phyloP scores from a whole-genome alignment of 192 early-diverging fungal genomes.

The Coemansia sp. region DNA sequence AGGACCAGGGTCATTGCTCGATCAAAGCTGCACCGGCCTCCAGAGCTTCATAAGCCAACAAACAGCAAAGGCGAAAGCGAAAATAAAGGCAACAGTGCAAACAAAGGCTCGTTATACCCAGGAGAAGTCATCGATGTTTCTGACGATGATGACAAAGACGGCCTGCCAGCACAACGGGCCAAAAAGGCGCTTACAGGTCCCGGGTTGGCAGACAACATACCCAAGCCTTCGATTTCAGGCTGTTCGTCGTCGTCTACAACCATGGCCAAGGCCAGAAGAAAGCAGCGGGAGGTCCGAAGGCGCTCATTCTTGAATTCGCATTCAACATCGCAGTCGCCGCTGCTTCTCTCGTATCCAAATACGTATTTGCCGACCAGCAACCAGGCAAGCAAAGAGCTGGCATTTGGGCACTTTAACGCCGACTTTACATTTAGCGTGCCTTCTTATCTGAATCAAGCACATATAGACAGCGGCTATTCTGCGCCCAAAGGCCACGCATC shows the following conservation, averaged over 20 bases:
- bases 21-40: neutral
- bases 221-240: neutral
- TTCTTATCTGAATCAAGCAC: neutral
- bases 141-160: neutral
- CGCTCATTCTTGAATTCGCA: neutral
- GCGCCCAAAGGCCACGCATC: neutral
- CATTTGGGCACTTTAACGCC: neutral
- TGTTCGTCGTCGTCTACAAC: neutral
- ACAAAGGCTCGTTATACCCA: neutral
- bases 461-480: neutral
- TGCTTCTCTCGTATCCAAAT: neutral
- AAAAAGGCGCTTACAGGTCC: neutral
- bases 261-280: neutral
- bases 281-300: neutral
- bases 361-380: neutral
- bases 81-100: neutral
- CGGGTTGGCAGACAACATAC: neutral
- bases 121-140: neutral
- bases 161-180: neutral
- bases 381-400: neutral
- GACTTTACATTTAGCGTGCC: slow-evolving; percentile 4
- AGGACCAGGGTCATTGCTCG: neutral
- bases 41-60: neutral
- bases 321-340: neutral
- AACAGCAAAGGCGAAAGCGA: neutral